A percentile compares a stretch with the other conserved stretches of the same genome.
Evolutionary conservation across 2,329 filamentous ascomycete species (phyloP).

Genomic region (Hymenoscyphus fructigenus): DNA sequence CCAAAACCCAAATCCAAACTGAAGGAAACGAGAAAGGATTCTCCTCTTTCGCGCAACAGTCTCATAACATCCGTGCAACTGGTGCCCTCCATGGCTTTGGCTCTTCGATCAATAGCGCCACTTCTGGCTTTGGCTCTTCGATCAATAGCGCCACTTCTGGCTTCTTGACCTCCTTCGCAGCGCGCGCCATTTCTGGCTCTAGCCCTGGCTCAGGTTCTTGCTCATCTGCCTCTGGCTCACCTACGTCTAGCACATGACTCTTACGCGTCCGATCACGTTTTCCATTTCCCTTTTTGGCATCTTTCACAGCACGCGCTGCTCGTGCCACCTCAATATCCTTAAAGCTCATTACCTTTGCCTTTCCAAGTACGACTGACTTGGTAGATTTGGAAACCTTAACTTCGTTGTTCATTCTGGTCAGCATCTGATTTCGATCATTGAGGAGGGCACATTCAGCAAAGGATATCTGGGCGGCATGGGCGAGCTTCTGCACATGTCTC

Average conservation of each 20-base stretch:
- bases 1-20: no score
- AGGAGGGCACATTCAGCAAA: neutral
- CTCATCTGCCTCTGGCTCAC: no score
- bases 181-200: no score
- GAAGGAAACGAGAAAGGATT: no score
- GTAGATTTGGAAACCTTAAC: neutral
- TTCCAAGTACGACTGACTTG: neutral
- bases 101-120: neutral
- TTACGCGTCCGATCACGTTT: neutral
- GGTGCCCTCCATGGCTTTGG: neutral
- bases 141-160: neutral
- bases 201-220: no score
- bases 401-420: neutral
- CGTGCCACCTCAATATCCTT: no score
- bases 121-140: constrained; percentile 1
- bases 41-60: neutral
- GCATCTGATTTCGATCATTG: neutral
- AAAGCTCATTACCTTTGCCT: no score
- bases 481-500: neutral
- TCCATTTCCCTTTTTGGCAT: neutral
- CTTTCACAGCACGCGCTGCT: no score
- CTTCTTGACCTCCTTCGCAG: no score
- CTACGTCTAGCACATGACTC: neutral
- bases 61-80: neutral
- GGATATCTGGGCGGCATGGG: neutral